Percentiles rank a stretch among this genome's conserved stretches.
phyloP scores from a whole-genome alignment of 768 basidiomycete genomes.

The Termitomyces sp. region DNA sequence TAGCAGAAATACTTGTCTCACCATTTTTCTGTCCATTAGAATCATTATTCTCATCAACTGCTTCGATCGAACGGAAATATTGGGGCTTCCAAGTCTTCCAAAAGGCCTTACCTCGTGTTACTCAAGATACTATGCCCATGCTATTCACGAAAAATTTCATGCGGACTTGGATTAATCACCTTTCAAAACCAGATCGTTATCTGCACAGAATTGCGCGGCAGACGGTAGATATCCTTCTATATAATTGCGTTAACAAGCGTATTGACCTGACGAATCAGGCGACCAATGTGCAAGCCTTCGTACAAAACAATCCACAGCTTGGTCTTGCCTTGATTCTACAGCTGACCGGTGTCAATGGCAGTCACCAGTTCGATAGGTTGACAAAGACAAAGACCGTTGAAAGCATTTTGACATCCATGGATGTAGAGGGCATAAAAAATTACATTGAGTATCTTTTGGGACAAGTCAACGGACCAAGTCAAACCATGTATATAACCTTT shows the following conservation, averaged over 20 bases:
- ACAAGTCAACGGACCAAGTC: conserved; percentile 47
- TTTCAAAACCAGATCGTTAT: conserved; percentile 82
- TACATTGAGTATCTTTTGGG: conserved; percentile 71
- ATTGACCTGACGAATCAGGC: conserved; percentile 37
- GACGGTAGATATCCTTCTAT: conserved; percentile 42
- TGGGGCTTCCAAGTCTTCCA: conserved; percentile 96
- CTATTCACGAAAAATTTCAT: conserved; percentile 94
- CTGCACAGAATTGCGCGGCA: conserved; percentile 85
- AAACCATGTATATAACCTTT: conserved; percentile 31
- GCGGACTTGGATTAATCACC: conserved; percentile 95
- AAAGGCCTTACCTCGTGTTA: conserved; percentile 65
- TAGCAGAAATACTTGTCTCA: neutral
- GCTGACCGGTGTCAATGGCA: conserved; percentile 78
- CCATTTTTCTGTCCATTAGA: conserved; percentile 40
- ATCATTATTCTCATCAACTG: conserved; percentile 76
- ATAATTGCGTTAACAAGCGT: neutral
- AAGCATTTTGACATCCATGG: conserved; percentile 70
- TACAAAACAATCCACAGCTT: conserved; percentile 67
- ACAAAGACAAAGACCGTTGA: conserved; percentile 94
- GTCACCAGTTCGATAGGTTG: conserved; percentile 83
- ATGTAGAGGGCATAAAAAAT: conserved; percentile 62
- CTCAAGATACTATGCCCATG: conserved; percentile 66
- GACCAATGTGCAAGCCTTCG: conserved; percentile 66
- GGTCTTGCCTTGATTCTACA: conserved; percentile 85
- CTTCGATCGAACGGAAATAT: conserved; percentile 85